Evolutionary conservation across 495 filamentous ascomycete genomes (phyloP), one percentile per base, ranked within the genome.

Genomic region (Terfezia claveryi): DNA sequence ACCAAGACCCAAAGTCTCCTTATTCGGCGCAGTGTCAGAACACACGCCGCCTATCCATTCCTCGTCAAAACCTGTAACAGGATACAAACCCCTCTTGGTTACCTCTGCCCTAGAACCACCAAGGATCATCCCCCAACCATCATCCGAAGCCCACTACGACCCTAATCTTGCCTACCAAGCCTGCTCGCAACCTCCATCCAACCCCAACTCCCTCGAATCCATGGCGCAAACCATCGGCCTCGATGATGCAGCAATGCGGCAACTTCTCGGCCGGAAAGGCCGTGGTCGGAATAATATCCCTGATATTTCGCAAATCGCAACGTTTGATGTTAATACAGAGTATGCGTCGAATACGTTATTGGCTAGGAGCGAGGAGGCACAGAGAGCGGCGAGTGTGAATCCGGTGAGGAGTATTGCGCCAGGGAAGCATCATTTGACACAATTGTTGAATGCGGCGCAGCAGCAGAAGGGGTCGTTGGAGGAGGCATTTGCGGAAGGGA

Each of bases 291-390:
- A 51, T 11, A 53, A 52, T 16, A 56, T 57, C 27, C 38, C n/a
- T 11, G 60, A 56, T 12, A 61, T 65, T 38, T 14, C 17, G 8
- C 62, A 58, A 51, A 59, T 66, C 36, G 56, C 56, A 4, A 65
- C 59, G 12, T 66, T 66, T 36, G 62, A 63, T 38, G 63, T 66
- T n/a, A 63, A 66, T 23, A 58, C 58, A 14, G 63, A 66, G 51
- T 66, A 66, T 54, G 59, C 58, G n/a, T 59, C 60, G 50, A 65
- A 65, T 57, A 62, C 64, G 12, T 58, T 59, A 14, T 49, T 62
- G 52, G 63, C 60, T 27, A 37, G 62, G n/a, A 10, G 59, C 9
- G 56, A 62, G 49, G 63, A 66, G 38, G n/a, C 23, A 6, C 65
- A 65, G 20, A 59, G 60, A 10, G 63, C 65, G 38, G 56, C 63